Conservation (phyloP, 805 yeast genomes). For the Myxozyma sirexii region DNA sequence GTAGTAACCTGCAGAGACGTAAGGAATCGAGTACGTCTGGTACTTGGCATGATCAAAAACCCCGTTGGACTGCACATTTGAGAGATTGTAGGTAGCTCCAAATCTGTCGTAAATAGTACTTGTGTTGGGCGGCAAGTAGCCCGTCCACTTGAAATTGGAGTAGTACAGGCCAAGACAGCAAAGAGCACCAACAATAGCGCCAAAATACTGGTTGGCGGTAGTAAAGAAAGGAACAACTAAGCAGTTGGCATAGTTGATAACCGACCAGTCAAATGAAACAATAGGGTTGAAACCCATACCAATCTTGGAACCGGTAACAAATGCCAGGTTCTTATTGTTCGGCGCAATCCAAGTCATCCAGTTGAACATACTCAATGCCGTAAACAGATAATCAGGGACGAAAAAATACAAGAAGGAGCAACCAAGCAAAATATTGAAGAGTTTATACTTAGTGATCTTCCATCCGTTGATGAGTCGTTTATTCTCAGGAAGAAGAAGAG, state of each 20-base stretch:
- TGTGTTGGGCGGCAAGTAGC: conserved; percentile 50
- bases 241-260: conserved; percentile 46
- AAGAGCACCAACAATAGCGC: conserved; percentile 53
- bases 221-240: conserved; percentile 47
- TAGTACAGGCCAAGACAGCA: conserved; percentile 56
- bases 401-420: conserved; percentile 55
- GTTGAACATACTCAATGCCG: conserved; percentile 59
- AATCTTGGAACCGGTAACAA: conserved; percentile 62
- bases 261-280: conserved; percentile 68
- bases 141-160: conserved; percentile 52
- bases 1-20: conserved; percentile 54
- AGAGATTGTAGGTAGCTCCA: conserved; percentile 49
- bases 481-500: conserved; percentile 27
- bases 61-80: conserved; percentile 48
- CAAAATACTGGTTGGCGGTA: conserved; percentile 47
- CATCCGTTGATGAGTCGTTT: conserved; percentile 56
- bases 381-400: conserved; percentile 63
- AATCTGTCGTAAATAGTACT: conserved; percentile 45
- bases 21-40: conserved; percentile 63
- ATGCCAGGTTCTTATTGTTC: conserved; percentile 59
- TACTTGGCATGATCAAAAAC: conserved; percentile 53
- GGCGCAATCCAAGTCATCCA: conserved; percentile 69
- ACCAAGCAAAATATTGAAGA: conserved; percentile 50
- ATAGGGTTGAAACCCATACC: conserved; percentile 70
- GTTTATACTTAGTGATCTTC: conserved; percentile 55